These are phyloP conservation scores for Fagus crenata DNA, from an alignment of 306 rosid genomes.

Conservation along the genomic window DNA sequence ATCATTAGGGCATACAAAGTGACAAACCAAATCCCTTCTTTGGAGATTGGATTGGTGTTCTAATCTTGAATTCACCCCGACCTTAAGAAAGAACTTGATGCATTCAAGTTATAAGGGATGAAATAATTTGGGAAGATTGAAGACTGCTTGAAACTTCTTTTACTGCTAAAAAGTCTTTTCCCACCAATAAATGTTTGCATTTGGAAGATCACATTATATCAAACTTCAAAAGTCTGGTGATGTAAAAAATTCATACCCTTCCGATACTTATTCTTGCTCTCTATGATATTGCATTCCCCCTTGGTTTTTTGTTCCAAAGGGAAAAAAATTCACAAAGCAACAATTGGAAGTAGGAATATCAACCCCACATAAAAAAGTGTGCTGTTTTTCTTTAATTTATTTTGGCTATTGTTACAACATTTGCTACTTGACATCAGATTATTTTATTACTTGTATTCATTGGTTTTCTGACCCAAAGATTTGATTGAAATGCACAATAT, in stretches of 20 bases:
- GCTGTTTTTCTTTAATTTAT: not conserved
- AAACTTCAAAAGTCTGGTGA: not conserved
- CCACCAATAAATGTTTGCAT: not conserved
- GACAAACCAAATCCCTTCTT: not conserved
- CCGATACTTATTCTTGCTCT: not conserved
- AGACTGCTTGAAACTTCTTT: not conserved
- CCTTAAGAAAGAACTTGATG: not conserved
- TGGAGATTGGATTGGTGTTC: not conserved
- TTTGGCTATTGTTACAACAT: not conserved
- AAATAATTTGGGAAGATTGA: not conserved
- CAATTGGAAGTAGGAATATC: not conserved
- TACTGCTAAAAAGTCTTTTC: not conserved
- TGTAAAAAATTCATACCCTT: not conserved
- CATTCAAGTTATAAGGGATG: not conserved
- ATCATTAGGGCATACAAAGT: not conserved
- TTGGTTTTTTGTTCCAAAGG: not conserved
- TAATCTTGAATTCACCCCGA: not conserved
- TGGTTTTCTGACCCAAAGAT: not conserved
- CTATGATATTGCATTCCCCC: not conserved
- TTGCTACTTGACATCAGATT: not conserved
- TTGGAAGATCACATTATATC: not conserved
- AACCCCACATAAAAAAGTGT: not conserved
- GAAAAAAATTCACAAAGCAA: not conserved
- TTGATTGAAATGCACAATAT: not conserved
- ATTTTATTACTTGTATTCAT: not conserved